Conservation (phyloP, 768 basidiomycete species). For the Calvatia gigantea region DNA sequence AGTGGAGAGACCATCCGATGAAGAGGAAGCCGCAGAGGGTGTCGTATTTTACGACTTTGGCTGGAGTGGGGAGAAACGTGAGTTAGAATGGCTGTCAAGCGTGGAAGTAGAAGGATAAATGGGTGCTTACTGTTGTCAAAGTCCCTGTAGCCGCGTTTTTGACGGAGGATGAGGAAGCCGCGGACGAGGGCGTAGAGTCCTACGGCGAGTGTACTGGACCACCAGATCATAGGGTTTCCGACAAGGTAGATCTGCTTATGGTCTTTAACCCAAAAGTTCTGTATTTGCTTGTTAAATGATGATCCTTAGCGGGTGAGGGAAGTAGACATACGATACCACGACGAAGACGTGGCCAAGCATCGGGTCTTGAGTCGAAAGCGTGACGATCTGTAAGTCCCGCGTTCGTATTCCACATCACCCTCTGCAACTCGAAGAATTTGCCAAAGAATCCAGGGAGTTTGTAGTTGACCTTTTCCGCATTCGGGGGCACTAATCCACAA, state of each 20-base stretch:
- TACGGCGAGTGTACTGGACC: constrained; percentile 72
- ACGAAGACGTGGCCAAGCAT: constrained; percentile 83
- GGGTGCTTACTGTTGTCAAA: constrained; percentile 82
- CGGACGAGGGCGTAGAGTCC: constrained; percentile 64
- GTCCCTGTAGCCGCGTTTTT: constrained; percentile 88
- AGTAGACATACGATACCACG: constrained; percentile 82
- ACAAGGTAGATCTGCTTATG: constrained; percentile 93
- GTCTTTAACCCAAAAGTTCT: constrained; percentile 99
- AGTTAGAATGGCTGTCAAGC: not conserved
- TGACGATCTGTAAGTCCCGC: constrained; percentile 95
- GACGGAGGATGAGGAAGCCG: constrained; percentile 79
- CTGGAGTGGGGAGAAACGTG: constrained; percentile 34
- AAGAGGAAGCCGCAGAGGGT: constrained; percentile 87
- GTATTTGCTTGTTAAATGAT: constrained; percentile 12
- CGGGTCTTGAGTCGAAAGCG: constrained; percentile 91
- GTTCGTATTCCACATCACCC: constrained; percentile 97
- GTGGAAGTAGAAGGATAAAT: not conserved
- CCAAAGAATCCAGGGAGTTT: constrained; percentile 80
- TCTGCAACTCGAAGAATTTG: constrained; percentile 90
- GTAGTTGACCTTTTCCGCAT: constrained; percentile 88
- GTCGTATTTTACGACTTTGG: constrained; percentile 90
- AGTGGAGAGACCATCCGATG: constrained; percentile 90
- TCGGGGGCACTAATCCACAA: constrained; percentile 50
- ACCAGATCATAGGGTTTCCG: constrained; percentile 96
- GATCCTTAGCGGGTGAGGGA: not conserved